Base-by-base conservation (phyloP, 2,329 filamentous ascomycete species). In the Lecanicillium sp. region DNA sequence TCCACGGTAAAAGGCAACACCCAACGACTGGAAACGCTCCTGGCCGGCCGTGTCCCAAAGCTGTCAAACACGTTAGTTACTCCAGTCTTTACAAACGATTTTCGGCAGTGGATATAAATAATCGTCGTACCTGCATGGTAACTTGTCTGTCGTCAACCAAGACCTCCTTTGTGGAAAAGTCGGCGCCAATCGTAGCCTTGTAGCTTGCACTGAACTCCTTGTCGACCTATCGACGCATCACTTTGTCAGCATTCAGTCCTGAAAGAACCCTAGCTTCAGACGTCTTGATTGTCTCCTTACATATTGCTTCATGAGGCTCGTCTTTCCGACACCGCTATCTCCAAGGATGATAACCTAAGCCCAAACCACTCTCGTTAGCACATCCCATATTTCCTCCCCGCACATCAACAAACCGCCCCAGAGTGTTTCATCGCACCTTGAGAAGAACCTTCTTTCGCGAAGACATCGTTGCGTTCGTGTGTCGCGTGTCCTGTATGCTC, bases 221-320 rank as follows among this genome's bases (percentile, higher is more conserved):
- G 75, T 98, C 98, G 77, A 98, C 90, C 90, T 96, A 51, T 50
- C 22, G 43, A 22, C 27, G n/a, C 41, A 16, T 9, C 5, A 9
- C 9, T 14, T 15, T 16, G 34, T 41, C 42, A 43, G 37, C 27
- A 13, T 34, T 27, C 5, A 27, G 11, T n/a, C 19, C 27, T 13
- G 4, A 14, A 3, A 25, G 7, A 25, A 25, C 7, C 22, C 22
- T 7, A 25, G 22, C 11, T 31, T 31, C 17, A n/a, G 9, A 13
- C 4, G 13, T 12, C 22, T 37, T 28, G 15, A 27, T 11, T 5
- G 13, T n/a, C 16, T 4, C 14, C 85, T 63, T 80, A 96, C 92
- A 85, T 96, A 98, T 96, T 98, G 92, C 71, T 98, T 98, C 92
- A 98, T 98, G 78, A 98, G 80, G 67, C 88, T 95, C 45, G 92